phyloP scores from a whole-genome alignment of 371 early-diverging fungal species.

The Mucor saturninus region DNA sequence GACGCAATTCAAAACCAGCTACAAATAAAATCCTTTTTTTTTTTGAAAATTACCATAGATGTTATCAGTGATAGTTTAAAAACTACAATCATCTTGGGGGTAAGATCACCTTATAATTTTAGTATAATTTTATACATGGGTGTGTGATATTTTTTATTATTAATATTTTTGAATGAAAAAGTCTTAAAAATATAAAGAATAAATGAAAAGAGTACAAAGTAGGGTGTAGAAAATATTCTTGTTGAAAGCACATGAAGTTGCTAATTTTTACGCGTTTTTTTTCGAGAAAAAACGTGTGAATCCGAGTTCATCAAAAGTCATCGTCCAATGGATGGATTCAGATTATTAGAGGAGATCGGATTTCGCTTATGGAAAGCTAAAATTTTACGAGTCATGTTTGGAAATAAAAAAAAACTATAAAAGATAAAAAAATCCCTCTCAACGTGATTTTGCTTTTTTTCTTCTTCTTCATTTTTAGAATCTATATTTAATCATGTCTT shows the following conservation, averaged over 20 bases:
- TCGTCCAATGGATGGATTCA: conserved; percentile 24
- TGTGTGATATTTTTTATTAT: no score
- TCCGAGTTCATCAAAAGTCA: conserved; percentile 15
- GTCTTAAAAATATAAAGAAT: background rate
- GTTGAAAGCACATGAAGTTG: conserved; percentile 8
- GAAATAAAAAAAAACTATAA: conserved; percentile 11
- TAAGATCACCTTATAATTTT: no score
- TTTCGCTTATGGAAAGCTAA: conserved; percentile 27
- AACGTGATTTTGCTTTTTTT: conserved; percentile 1
- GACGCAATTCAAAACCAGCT: no score
- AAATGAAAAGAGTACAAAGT: background rate
- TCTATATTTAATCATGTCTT: conserved; percentile 39
- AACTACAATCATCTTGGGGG: no score
- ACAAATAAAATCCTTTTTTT: no score
- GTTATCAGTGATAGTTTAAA: no score
- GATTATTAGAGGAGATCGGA: conserved; percentile 30
- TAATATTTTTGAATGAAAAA: no score
- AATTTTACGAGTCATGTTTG: conserved; percentile 28
- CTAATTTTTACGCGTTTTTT: background rate
- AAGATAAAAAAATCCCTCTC: conserved; percentile 1
- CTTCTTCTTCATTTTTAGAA: conserved; percentile 7
- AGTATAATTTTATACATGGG: no score
- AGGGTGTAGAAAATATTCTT: background rate
- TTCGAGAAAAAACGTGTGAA: conserved; percentile 23
- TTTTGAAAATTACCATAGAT: no score